Conservation (phyloP, 805 yeast species). For the Yarrowia porcina region DNA sequence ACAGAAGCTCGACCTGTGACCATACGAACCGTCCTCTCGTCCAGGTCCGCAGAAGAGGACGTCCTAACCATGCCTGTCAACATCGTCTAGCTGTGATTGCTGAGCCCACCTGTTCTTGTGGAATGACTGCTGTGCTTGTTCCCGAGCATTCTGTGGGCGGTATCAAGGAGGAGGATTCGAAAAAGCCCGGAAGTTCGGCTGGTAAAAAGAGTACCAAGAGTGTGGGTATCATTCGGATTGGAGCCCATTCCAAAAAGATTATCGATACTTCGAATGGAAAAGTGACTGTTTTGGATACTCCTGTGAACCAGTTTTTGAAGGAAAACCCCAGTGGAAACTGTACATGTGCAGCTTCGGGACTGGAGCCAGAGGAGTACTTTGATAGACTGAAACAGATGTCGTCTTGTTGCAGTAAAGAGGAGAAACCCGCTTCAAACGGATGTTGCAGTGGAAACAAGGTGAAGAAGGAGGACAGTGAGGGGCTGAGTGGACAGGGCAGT, state of each 20-base stretch:
- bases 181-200: background rate
- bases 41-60: conserved; percentile 84
- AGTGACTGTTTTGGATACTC: conserved; percentile 29
- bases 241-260: conserved; percentile 30
- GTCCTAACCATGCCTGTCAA: conserved; percentile 64
- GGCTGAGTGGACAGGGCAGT: background rate
- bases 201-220: conserved; percentile 24
- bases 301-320: conserved; percentile 21
- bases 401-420: conserved; percentile 7
- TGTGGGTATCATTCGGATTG: conserved; percentile 30
- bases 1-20: conserved; percentile 79
- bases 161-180: conserved; percentile 9
- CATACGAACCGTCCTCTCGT: conserved; percentile 78
- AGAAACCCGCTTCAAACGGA: background rate
- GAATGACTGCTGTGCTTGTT: conserved; percentile 3
- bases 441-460: conserved; percentile 10
- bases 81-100: conserved; percentile 51
- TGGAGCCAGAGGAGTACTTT: conserved; percentile 20
- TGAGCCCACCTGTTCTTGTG: conserved; percentile 28
- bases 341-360: conserved; percentile 10
- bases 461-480: background rate
- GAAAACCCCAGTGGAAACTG: conserved; percentile 22
- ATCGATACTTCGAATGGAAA: conserved; percentile 32
- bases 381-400: conserved; percentile 8
- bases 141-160: conserved; percentile 23